A percentile compares a stretch with the other conserved stretches of the same genome.
These are phyloP conservation scores for Cutaneotrichosporon cutaneum DNA, from an alignment of 1,284 basidiomycete genomes.

Conservation along the genomic window DNA sequence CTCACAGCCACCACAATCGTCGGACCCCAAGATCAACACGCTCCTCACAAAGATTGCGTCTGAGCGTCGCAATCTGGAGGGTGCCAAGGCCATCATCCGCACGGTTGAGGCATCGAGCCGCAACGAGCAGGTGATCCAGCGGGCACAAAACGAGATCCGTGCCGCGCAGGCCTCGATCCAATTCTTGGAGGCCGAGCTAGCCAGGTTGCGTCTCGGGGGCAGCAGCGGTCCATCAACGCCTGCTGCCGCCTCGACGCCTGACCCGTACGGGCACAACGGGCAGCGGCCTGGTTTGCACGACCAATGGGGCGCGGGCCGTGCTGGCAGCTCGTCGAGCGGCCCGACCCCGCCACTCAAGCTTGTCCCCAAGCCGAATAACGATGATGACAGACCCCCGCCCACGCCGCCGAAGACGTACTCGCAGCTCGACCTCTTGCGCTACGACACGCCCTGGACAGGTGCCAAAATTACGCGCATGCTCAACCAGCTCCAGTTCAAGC, in stretches of 20 bases:
- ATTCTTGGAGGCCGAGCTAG: slow-evolving; percentile 51
- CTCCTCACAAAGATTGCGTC: slow-evolving; percentile 49
- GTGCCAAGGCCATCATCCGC: slow-evolving; percentile 52
- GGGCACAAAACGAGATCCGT: slow-evolving; percentile 53
- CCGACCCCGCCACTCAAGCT: slow-evolving; percentile 16
- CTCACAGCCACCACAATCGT: slow-evolving; percentile 15
- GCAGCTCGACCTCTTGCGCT: slow-evolving; percentile 81
- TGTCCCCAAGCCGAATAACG: neutral
- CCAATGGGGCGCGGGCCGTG: neutral
- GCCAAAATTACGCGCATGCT: slow-evolving; percentile 98
- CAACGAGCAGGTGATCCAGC: slow-evolving; percentile 53
- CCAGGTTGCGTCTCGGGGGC: slow-evolving; percentile 41
- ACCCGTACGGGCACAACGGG: slow-evolving; percentile 9
- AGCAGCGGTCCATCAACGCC: neutral
- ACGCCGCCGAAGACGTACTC: slow-evolving; percentile 44
- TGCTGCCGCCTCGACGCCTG: neutral
- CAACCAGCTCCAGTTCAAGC: slow-evolving; percentile 98
- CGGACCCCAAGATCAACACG: slow-evolving; percentile 39
- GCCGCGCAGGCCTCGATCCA: slow-evolving; percentile 50
- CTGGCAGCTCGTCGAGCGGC: neutral
- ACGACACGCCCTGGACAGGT: slow-evolving; percentile 93
- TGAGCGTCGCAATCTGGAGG: slow-evolving; percentile 51
- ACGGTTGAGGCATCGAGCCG: slow-evolving; percentile 51
- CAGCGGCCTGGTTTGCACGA: neutral
- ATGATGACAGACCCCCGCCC: slow-evolving; percentile 16